Conservation (phyloP, 805 yeast species). For the Yarrowia yakushimensis region DNA sequence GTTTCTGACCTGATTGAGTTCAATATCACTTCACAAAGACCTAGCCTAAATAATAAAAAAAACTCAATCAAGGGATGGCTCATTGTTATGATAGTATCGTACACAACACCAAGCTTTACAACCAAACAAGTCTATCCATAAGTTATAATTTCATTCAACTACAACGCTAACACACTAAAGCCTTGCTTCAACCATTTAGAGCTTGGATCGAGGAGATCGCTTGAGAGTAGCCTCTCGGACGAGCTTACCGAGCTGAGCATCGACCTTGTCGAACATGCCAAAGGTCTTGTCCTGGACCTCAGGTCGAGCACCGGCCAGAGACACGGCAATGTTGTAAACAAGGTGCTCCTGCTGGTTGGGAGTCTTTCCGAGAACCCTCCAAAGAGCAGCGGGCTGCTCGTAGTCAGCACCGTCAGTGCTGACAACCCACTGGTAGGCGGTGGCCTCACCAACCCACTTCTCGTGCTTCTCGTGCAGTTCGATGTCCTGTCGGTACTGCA, state of each 20-base stretch:
- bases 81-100: no score
- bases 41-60: not conserved
- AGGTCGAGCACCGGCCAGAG: slow-evolving; percentile 62
- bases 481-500: slow-evolving; percentile 34
- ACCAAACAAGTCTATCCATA: not conserved
- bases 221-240: slow-evolving; percentile 62
- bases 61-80: not conserved
- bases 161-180: slow-evolving; percentile 11
- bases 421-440: slow-evolving; percentile 82
- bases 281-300: slow-evolving; percentile 75
- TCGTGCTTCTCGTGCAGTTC: slow-evolving; percentile 55
- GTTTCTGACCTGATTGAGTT: not conserved
- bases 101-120: not conserved
- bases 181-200: slow-evolving; percentile 1
- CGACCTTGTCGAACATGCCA: slow-evolving; percentile 71
- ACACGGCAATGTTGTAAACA: slow-evolving; percentile 79
- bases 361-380: slow-evolving; percentile 71
- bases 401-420: slow-evolving; percentile 64
- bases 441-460: slow-evolving; percentile 76
- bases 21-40: not conserved
- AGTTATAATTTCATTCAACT: slow-evolving; percentile 17
- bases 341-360: slow-evolving; percentile 81
- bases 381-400: slow-evolving; percentile 71
- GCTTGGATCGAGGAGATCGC: slow-evolving; percentile 44
- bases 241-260: slow-evolving; percentile 60